These are phyloP conservation scores for Alternaria gaisen DNA, from an alignment of 2,329 filamentous ascomycete species.

Conservation along the genomic window DNA sequence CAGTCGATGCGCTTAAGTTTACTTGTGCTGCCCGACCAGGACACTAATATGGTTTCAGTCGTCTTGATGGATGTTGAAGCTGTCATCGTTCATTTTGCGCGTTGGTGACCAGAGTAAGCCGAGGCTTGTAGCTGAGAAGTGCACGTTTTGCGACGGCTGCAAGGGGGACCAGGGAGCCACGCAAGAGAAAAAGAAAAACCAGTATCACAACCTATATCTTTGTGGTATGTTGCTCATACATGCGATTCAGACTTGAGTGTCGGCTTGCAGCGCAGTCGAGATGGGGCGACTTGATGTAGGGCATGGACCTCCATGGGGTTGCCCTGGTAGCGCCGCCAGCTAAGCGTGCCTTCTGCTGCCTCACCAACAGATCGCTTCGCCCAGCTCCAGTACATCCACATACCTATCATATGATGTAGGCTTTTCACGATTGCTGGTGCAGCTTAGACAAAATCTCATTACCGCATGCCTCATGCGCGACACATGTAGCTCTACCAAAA, in stretches of 20 bases:
- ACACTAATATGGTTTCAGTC: fast-evolving
- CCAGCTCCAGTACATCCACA: background rate
- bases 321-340: background rate
- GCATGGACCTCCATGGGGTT: background rate
- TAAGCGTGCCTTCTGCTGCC: background rate
- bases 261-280: background rate
- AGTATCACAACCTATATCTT: background rate
- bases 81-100: background rate
- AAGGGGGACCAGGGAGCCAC: background rate
- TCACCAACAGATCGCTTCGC: background rate
- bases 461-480: no score
- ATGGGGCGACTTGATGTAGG: background rate
- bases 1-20: background rate
- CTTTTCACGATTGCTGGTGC: no score
- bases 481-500: no score
- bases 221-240: background rate
- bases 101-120: background rate
- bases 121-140: no score
- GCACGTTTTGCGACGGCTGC: background rate
- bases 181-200: background rate
- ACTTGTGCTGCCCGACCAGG: background rate
- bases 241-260: background rate
- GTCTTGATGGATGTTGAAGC: background rate
- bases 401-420: background rate
- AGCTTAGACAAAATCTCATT: no score